Evolutionary conservation across 1,284 basidiomycete species (phyloP), one percentile per base, ranked within the genome.

Genomic region (Boletus sp.): DNA sequence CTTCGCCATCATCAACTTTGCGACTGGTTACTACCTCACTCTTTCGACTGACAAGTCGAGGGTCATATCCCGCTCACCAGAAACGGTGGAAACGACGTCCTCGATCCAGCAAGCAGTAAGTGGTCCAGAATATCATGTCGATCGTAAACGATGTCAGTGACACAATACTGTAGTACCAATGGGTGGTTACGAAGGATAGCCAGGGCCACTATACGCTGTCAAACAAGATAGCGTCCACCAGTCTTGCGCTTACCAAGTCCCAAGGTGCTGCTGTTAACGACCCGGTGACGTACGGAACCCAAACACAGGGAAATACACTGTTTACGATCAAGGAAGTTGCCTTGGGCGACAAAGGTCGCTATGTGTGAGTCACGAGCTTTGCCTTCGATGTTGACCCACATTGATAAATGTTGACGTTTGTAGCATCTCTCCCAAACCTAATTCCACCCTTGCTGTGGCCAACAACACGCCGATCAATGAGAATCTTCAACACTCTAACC

Each of bases 361-460:
- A 40, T 12, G 14, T 40, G 54, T 56, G n/a, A 30, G 50, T 14
- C 12, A 2, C 3, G 20, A 13, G 10, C 5, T 13, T 17, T 26
- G 35, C 4, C 7, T 6, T n/a, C n/a, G 30, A 22, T 2, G n/a
- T 8, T 5, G 20, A 26, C 17, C 10, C 13, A 8, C 6, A 16
- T 14, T 40, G 13, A 42, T 20, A 14, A 3, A 19, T 14, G 8
- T 30, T 4, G 8, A 42, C 14, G 16, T 17, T 16, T 5, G 29
- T 23, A 56, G 50, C 30, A 53, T 56, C 29, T 44, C 53, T 20
- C 53, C 54, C 16, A 30, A 29, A 9, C 25, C 45, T n/a, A 39
- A 13, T 16, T 4, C 55, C 26, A 38, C 17, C 7, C 29, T 54
- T 33, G 46, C 44, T 8, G 26, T 57, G 5, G 43, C 35, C 8